A percentile compares a stretch with the other conserved stretches of the same genome.
These are phyloP conservation scores for Cantharellus anzutake DNA, from an alignment of 768 basidiomycete species.

Conservation along the genomic window DNA sequence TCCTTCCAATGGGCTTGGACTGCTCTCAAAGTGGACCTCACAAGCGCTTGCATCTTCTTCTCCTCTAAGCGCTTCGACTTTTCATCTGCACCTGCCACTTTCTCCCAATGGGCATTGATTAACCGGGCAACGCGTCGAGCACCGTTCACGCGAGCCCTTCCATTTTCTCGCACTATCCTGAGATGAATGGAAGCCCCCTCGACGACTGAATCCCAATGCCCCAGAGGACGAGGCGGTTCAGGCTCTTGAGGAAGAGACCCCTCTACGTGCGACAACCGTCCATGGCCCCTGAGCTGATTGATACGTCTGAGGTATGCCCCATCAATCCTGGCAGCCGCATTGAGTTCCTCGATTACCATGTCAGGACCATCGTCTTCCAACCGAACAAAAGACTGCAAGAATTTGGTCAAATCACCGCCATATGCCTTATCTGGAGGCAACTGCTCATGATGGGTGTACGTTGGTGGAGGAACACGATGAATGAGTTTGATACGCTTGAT, in stretches of 20 bases:
- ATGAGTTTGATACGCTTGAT: slow-evolving; percentile 56
- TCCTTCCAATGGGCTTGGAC: slow-evolving; percentile 74
- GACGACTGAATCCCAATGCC: slow-evolving; percentile 20
- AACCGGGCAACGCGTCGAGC: slow-evolving; percentile 41
- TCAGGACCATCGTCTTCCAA: slow-evolving; percentile 31
- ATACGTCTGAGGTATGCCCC: slow-evolving; percentile 27
- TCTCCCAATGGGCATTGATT: slow-evolving; percentile 61
- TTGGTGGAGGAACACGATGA: slow-evolving; percentile 35
- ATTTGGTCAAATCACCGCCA: slow-evolving; percentile 32
- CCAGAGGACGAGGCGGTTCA: slow-evolving; percentile 12
- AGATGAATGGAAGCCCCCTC: slow-evolving; percentile 17
- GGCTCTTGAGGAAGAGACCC: slow-evolving; percentile 8
- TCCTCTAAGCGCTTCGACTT: slow-evolving; percentile 42
- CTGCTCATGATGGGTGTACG: slow-evolving; percentile 48
- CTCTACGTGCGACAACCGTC: slow-evolving; percentile 26
- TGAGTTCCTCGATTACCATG: slow-evolving; percentile 22
- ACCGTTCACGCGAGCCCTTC: slow-evolving; percentile 17
- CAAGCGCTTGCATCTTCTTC: slow-evolving; percentile 40
- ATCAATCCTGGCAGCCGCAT: slow-evolving; percentile 23
- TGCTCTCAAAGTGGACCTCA: slow-evolving; percentile 50
- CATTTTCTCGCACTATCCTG: slow-evolving; percentile 18
- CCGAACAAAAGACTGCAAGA: slow-evolving; percentile 43
- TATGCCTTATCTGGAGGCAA: slow-evolving; percentile 33
- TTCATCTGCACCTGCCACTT: slow-evolving; percentile 40
- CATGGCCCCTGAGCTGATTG: slow-evolving; percentile 26